Percentiles rank a stretch among this genome's conserved stretches.
phyloP scores from a whole-genome alignment of 202 grass and related monocot genomes.

The Setaria viridis region DNA sequence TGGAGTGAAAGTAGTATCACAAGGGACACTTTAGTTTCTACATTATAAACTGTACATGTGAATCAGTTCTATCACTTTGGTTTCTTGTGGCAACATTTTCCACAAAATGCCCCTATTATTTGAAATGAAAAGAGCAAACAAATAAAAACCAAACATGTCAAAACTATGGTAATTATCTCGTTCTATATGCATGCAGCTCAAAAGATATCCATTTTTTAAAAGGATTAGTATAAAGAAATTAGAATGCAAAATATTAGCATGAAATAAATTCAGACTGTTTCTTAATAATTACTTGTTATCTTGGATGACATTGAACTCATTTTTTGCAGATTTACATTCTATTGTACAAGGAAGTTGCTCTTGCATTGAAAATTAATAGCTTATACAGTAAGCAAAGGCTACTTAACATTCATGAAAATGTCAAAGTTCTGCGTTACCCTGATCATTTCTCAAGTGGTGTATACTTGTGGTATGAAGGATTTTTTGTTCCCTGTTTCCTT shows the following conservation, averaged over 20 bases:
- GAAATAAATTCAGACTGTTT: background rate
- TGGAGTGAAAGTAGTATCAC: background rate
- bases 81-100: background rate
- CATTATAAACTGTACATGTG: background rate
- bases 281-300: conserved; percentile 26
- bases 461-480: conserved; percentile 81
- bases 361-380: conserved; percentile 96
- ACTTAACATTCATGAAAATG: conserved; percentile 95
- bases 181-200: background rate
- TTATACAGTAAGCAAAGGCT: conserved; percentile 91
- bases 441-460: conserved; percentile 99
- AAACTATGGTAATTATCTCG: background rate
- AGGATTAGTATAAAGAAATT: background rate
- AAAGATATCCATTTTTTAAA: background rate
- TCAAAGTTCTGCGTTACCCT: conserved; percentile 92
- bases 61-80: background rate
- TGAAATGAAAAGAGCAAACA: background rate
- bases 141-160: background rate
- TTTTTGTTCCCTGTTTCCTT: conserved; percentile 15
- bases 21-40: background rate
- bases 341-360: conserved; percentile 93
- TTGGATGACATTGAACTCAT: conserved; percentile 16
- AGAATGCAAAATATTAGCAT: background rate
- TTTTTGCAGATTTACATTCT: conserved; percentile 88
- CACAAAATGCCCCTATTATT: background rate